These are phyloP conservation scores for Ceratocystiopsis brevicomis DNA, from an alignment of 2,329 filamentous ascomycete genomes.

Conservation along the genomic window DNA sequence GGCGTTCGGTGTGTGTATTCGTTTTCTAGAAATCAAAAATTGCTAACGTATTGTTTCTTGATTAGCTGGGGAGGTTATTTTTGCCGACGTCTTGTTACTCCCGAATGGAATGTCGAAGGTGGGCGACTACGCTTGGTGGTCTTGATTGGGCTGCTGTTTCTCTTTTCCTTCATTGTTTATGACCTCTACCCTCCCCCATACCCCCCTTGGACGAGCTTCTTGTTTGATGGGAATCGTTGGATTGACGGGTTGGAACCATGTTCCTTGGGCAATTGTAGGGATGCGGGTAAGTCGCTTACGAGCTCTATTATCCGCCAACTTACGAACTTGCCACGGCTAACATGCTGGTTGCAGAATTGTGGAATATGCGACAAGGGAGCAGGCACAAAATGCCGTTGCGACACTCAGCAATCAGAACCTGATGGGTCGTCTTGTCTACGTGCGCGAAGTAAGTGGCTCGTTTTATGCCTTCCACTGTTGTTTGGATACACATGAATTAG, in stretches of 20 bases:
- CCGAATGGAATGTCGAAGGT: constrained; percentile 99
- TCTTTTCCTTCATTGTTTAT: constrained; percentile 1
- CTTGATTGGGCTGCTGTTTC: constrained; percentile 67
- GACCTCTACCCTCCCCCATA: constrained; percentile 33
- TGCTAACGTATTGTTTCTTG: constrained; percentile 19
- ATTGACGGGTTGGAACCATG: constrained; percentile 95
- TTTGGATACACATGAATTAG: background rate
- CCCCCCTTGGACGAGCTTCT: constrained; percentile 25
- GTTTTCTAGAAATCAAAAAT: too few relatives aligned
- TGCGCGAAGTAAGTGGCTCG: constrained; percentile 61
- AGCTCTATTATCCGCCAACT: background rate
- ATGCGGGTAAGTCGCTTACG: constrained; percentile 69
- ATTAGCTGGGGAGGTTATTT: constrained; percentile 94
- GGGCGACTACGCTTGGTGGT: constrained; percentile 70
- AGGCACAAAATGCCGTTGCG: constrained; percentile 93
- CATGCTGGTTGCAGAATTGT: constrained; percentile 54
- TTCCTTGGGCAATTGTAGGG: constrained; percentile 87
- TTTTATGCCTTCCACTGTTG: background rate
- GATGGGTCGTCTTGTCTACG: constrained; percentile 96
- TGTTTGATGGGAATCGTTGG: constrained; percentile 77
- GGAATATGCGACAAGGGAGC: constrained; percentile 98
- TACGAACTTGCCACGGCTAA: too few relatives aligned
- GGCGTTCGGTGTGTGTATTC: too few relatives aligned
- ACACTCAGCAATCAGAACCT: constrained; percentile 98
- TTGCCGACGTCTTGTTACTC: constrained; percentile 97